A percentile compares a stretch with the other conserved stretches of the same genome.
Conservation (phyloP, 345 rosid genomes). For the Salix suchowensis region DNA sequence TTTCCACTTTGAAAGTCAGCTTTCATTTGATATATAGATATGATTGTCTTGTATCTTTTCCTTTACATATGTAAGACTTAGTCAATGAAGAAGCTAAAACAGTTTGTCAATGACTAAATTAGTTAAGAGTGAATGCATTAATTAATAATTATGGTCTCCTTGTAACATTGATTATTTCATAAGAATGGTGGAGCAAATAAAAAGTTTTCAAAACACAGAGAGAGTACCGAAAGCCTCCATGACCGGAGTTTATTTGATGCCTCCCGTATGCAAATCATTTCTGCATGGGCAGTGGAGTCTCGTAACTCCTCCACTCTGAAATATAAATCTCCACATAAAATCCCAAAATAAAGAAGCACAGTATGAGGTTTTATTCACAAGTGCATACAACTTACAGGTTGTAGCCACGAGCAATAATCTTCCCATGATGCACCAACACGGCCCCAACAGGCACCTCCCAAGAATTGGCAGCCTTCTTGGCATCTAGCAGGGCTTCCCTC, state of each 20-base stretch:
- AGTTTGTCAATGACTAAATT: not conserved
- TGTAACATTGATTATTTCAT: not conserved
- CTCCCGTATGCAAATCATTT: conserved; percentile 89
- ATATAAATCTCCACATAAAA: conserved; percentile 13
- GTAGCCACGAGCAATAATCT: conserved; percentile 84
- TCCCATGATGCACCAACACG: conserved; percentile 82
- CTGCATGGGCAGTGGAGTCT: conserved; percentile 97
- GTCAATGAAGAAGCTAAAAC: not conserved
- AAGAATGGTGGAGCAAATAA: not conserved
- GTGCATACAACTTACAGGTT: conserved; percentile 65
- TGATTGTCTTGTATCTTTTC: not conserved
- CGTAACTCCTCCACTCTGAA: conserved; percentile 91
- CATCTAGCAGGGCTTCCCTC: conserved; percentile 92
- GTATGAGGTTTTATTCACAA: conserved; percentile 7
- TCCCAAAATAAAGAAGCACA: conserved; percentile 7
- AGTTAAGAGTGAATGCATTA: not conserved
- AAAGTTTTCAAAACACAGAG: not conserved
- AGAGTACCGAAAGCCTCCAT: conserved; percentile 86
- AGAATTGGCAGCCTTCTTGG: conserved; percentile 84
- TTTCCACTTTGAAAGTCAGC: not conserved
- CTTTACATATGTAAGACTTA: not conserved
- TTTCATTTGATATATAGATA: not conserved
- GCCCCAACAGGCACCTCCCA: conserved; percentile 99
- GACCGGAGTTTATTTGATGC: conserved; percentile 68
- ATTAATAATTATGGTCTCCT: not conserved